phyloP scores from a whole-genome alignment of 495 filamentous ascomycete species.

The Cercophora newfieldiana region DNA sequence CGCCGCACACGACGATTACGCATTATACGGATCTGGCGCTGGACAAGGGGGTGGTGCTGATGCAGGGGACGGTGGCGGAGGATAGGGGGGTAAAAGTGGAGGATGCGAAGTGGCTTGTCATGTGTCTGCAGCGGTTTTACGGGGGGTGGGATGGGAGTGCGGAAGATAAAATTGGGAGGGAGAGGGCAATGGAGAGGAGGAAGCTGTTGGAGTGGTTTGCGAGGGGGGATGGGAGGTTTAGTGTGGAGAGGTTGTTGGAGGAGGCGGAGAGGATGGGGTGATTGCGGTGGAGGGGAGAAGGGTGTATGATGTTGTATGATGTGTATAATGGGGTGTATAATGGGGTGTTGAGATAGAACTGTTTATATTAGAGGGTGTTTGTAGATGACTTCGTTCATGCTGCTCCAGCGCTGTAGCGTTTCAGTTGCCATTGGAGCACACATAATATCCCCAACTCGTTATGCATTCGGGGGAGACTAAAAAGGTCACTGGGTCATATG shows the following conservation, averaged over 20 bases:
- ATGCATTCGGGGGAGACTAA: too few relatives aligned
- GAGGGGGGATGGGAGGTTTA: conserved; percentile 73
- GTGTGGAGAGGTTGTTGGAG: conserved; percentile 77
- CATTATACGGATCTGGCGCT: conserved; percentile 79
- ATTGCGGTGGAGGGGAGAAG: background rate
- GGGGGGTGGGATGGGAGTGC: conserved; percentile 41
- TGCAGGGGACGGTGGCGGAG: conserved; percentile 77
- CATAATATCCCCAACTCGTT: too few relatives aligned
- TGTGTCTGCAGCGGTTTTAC: conserved; percentile 95
- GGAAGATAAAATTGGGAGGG: conserved; percentile 37
- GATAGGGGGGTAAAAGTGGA: conserved; percentile 74
- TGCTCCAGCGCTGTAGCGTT: too few relatives aligned
- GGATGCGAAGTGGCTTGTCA: conserved; percentile 85
- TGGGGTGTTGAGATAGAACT: background rate
- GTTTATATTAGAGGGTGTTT: too few relatives aligned
- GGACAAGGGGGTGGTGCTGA: conserved; percentile 73
- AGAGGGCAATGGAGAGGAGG: conserved; percentile 49
- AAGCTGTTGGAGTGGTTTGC: conserved; percentile 80
- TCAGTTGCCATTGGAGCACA: too few relatives aligned
- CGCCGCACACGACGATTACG: conserved; percentile 90
- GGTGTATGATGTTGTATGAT: background rate
- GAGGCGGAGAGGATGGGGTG: conserved; percentile 78
- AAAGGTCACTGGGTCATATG: too few relatives aligned
- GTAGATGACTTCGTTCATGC: too few relatives aligned
- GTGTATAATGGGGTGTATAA: background rate